Evolutionary conservation across 2,329 filamentous ascomycete species (phyloP).

Genomic region (Epichloe typhina): DNA sequence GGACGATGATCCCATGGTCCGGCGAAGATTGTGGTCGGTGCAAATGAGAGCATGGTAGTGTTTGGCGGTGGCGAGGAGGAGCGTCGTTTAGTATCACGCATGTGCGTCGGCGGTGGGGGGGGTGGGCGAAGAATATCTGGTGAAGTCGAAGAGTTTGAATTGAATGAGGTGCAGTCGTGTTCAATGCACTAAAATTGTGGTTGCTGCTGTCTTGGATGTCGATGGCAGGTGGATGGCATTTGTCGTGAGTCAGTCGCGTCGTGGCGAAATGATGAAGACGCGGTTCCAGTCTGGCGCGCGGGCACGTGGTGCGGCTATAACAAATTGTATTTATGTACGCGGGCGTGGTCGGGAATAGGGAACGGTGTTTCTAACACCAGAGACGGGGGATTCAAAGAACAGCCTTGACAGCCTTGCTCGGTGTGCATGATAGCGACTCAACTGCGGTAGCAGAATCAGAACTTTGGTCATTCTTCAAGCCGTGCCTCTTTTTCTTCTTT

Average conservation of each 20-base stretch:
- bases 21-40: constrained; percentile 29
- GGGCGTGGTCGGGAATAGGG: no score
- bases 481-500: no score
- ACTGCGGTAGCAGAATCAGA: no score
- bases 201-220: background rate
- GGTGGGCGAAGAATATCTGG: background rate
- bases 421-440: no score
- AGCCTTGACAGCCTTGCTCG: no score
- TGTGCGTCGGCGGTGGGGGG: background rate
- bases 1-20: constrained; percentile 33
- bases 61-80: constrained; percentile 6
- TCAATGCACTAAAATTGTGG: no score
- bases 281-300: constrained; percentile 15
- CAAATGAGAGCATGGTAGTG: constrained; percentile 28
- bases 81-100: background rate
- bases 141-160: background rate
- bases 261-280: constrained; percentile 8
- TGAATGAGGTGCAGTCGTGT: background rate
- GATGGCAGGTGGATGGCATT: background rate
- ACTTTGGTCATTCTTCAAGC: no score
- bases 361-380: no score
- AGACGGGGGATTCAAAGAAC: no score
- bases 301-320: constrained; percentile 16
- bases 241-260: background rate
- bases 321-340: background rate